phyloP scores from a whole-genome alignment of 192 early-diverging fungal species.

The Coemansia sp. region DNA sequence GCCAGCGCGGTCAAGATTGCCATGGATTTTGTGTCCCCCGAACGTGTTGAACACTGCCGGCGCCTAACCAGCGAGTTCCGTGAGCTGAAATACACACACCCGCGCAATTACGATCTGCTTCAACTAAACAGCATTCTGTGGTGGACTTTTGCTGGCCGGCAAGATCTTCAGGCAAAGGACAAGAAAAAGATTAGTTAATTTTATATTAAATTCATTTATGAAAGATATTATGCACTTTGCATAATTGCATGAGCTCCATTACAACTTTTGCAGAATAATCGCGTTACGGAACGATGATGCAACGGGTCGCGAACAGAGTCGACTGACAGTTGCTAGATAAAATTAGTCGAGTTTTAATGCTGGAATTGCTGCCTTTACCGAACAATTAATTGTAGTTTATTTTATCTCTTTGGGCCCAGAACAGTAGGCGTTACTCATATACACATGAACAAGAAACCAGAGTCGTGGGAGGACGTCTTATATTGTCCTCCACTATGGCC shows the following conservation, averaged over 20 bases:
- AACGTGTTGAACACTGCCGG: conserved; percentile 55
- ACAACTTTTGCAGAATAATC: too few relatives aligned
- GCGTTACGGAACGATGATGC: too few relatives aligned
- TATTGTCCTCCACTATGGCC: conserved; percentile 39
- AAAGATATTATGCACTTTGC: too few relatives aligned
- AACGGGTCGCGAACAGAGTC: too few relatives aligned
- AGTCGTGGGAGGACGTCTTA: conserved; percentile 24
- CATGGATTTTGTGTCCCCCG: conserved; percentile 70
- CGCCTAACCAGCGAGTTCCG: conserved; percentile 57
- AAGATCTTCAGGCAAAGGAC: neutral
- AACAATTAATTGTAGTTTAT: neutral
- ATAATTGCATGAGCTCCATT: too few relatives aligned
- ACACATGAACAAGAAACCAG: neutral
- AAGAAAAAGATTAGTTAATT: neutral
- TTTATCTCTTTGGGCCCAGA: neutral
- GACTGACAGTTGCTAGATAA: too few relatives aligned
- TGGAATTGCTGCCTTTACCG: too few relatives aligned
- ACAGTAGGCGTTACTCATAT: too few relatives aligned
- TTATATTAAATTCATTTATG: too few relatives aligned
- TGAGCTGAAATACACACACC: conserved; percentile 29
- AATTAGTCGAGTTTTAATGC: too few relatives aligned
- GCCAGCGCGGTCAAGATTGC: conserved; percentile 67
- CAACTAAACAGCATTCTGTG: conserved; percentile 55
- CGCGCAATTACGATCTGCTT: conserved; percentile 54
- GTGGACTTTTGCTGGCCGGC: conserved; percentile 31